Evolutionary conservation across 352 stramenopile genomes (phyloP), one percentile per base, ranked within the genome.

Genomic region (Phytophthora agathidicida): DNA sequence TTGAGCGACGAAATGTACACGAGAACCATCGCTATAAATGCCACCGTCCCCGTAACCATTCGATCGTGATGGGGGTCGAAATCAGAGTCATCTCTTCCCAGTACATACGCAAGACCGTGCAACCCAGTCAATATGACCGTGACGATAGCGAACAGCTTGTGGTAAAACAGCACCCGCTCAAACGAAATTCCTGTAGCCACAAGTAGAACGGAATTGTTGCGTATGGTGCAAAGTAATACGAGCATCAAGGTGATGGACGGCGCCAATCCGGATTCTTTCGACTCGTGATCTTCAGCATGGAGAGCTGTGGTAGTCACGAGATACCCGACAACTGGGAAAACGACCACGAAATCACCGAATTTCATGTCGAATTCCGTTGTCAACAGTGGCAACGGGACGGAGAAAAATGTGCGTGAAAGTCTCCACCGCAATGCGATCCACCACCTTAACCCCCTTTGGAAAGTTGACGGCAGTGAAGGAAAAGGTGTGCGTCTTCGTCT

Each of bases 201-300:
- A 24, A 75, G 58, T 37, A 82, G 53, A 33, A 75, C 48, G n/a
- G 63, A 60, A 41, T 82, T 82, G 55, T 82, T 77, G 35, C 73
- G 65, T 6, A 82, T 50, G 1, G 66, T 48, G 3, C 79, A 46
- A 3, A 54, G 48, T 27, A 82, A 77, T 6, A 69, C 51, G 14
- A 75, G 10, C 13, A 69, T 22, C 51, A 82, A 42, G 11, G 58
- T 45, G 33, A 77, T 14, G 6, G 50, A 30, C 9, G 73, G 65
- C 4, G 59, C 38, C 13, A 16, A 16, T 5, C 65, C 73, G 3
- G 50, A 58, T 22, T 16, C 56, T 24, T 20, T 27, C 0, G 45
- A 30, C 9, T 71, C 20, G 10, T 27, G 22, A 7, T 45, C 24
- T 37, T 45, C 43, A 6, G 22, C 33, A 7, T 11, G 24, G 8